Base-by-base conservation (phyloP, 768 basidiomycete genomes). In the Kwoniella newhampshirensis region DNA sequence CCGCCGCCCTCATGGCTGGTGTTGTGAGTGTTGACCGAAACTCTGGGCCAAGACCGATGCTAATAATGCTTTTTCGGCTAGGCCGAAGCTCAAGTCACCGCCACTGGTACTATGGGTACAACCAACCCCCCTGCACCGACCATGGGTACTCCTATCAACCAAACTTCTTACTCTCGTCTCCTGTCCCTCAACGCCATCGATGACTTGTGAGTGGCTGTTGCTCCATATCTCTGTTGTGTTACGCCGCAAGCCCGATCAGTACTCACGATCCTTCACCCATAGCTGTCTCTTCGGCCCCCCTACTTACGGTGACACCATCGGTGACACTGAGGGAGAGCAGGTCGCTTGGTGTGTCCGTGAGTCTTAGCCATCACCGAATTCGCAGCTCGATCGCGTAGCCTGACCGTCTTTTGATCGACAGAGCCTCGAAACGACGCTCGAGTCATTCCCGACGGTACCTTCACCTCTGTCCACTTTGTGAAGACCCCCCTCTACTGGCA, bases 401-500 rank as follows among this genome's bases (percentile, higher is more conserved):
- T 42, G 40, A 42, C 36, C 18, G 23, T 18, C 25, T n/a, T n/a
- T n/a, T 52, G 18, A 45, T 46, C 20, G 37, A 35, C 69, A 37
- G 77, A 83, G 64, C 67, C 70, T 39, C 73, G 79, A 35, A 80
- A 80, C 71, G 73, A 77, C 53, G 78, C 79, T 39, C 75, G 79
- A 39, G 65, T 78, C 40, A 79, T 81, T 52, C 80, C 80, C 35
- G 75, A 80, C 51, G 79, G 79, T 39, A 74, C 78, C 27, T 68
- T 80, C 61, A 61, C 64, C 42, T 54, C 66, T 32, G 63, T 65
- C 54, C 75, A 78, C 67, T 80, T 79, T 54, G 78, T 80, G 58
- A 77, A 80, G 67, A 80, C 79, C n/a, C 78, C 78, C 4, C 68
- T 79, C 21, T 81, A 80, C 65, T 74, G 77, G 46, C 80, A 81